Conservation (phyloP, 2,329 filamentous ascomycete genomes). For the Diaporthe caulivora region DNA sequence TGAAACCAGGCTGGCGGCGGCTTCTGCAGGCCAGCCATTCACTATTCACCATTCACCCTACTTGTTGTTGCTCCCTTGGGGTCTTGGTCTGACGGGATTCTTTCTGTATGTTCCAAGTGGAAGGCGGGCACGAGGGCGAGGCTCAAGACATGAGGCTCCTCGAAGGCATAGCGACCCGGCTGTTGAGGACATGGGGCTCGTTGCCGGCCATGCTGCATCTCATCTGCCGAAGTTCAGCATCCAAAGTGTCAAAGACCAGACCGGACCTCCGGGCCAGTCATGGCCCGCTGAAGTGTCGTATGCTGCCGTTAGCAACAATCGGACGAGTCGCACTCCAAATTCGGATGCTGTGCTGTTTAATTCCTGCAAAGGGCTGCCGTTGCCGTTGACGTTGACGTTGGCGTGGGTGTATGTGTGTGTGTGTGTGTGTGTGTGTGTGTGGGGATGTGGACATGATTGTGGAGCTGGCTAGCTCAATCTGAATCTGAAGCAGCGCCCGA, state of each 20-base stretch:
- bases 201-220: constrained; percentile 9
- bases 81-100: constrained; percentile 17
- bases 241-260: constrained; percentile 9
- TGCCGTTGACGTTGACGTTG: neutral
- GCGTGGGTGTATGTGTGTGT: neutral
- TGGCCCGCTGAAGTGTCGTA: too few relatives aligned
- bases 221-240: constrained; percentile 17
- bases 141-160: too few relatives aligned
- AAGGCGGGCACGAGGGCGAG: neutral
- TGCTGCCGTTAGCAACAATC: too few relatives aligned
- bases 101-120: too few relatives aligned
- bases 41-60: too few relatives aligned
- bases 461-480: constrained; percentile 13
- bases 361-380: too few relatives aligned
- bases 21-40: constrained; percentile 32
- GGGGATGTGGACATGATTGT: neutral
- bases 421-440: too few relatives aligned
- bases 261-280: constrained; percentile 28
- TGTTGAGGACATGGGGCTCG: neutral
- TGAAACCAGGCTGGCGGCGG: constrained; percentile 37
- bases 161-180: too few relatives aligned
- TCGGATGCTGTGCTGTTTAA: neutral
- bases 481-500: constrained; percentile 17
- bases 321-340: neutral
- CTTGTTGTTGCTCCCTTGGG: neutral